Percentiles rank a stretch among this genome's conserved stretches.
Evolutionary conservation across 2,329 filamentous ascomycete species (phyloP).

Genomic region (Trichophyton simii): DNA sequence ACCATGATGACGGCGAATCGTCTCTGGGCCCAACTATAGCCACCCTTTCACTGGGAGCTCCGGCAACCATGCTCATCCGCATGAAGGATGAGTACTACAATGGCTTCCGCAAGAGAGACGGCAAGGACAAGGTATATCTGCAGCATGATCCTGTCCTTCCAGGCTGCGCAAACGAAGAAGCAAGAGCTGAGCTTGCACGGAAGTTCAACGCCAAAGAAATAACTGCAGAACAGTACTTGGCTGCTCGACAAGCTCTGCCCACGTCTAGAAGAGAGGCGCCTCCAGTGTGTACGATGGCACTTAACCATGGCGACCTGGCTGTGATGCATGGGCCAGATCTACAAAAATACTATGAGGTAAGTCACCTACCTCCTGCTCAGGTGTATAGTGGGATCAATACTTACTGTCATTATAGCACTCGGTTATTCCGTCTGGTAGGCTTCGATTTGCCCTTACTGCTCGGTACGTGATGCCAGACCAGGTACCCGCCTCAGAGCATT

Average conservation of each 20-base stretch:
- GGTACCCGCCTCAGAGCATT: constrained; percentile 18
- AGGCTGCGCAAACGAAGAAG: constrained; percentile 19
- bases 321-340: constrained; percentile 45
- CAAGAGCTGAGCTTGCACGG: constrained; percentile 18
- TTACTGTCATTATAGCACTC: constrained; percentile 23
- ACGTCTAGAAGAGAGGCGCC: constrained; percentile 20
- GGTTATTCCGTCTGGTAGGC: constrained; percentile 31
- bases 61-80: constrained; percentile 42
- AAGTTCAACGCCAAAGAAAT: constrained; percentile 15
- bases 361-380: neutral
- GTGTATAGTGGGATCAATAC: neutral
- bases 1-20: constrained; percentile 48
- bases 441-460: constrained; percentile 40
- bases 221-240: constrained; percentile 15
- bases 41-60: constrained; percentile 42
- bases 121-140: constrained; percentile 4
- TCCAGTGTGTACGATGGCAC: constrained; percentile 31
- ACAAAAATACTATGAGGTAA: constrained; percentile 43
- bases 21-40: constrained; percentile 45
- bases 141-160: constrained; percentile 21
- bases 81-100: constrained; percentile 41
- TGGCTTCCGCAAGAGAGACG: constrained; percentile 15
- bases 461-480: constrained; percentile 33
- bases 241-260: constrained; percentile 17
- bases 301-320: constrained; percentile 46